Conservation (phyloP, 1,284 basidiomycete genomes). For the Megacollybia platyphylla region DNA sequence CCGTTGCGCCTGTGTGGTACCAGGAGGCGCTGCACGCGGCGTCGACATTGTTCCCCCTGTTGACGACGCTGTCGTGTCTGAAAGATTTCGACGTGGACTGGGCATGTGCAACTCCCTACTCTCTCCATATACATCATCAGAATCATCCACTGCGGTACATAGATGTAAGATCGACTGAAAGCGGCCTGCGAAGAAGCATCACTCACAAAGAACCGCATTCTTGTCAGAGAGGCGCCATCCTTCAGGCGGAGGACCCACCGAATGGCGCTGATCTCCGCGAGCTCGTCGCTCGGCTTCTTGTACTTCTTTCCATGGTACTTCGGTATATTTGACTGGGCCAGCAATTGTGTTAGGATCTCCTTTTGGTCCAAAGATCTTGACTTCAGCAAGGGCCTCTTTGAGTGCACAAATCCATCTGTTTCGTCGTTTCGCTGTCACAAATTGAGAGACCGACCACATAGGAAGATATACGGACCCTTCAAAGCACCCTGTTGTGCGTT, state of each 20-base stretch:
- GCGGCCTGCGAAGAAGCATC: background rate
- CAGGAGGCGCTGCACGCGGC: no score
- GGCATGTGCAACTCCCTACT: slow-evolving; percentile 18
- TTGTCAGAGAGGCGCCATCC: slow-evolving; percentile 41
- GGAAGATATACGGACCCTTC: slow-evolving; percentile 32
- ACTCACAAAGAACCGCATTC: slow-evolving; percentile 37
- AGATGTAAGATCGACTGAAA: background rate
- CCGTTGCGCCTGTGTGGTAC: no score
- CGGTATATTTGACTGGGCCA: slow-evolving; percentile 46
- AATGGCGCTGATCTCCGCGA: slow-evolving; percentile 7
- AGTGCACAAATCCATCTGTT: slow-evolving; percentile 90
- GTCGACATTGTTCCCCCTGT: no score
- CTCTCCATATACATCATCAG: slow-evolving; percentile 26
- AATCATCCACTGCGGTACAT: background rate
- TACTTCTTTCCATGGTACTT: slow-evolving; percentile 61
- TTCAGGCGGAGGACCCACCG: slow-evolving; percentile 15
- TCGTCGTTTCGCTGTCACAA: slow-evolving; percentile 48
- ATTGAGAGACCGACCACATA: slow-evolving; percentile 2
- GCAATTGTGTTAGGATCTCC: slow-evolving; percentile 53
- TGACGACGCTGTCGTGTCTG: slow-evolving; percentile 3
- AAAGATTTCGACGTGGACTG: slow-evolving; percentile 16
- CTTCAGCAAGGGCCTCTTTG: slow-evolving; percentile 59
- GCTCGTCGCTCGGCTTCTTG: slow-evolving; percentile 25
- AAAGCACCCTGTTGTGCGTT: slow-evolving; percentile 79
- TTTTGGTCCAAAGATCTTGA: slow-evolving; percentile 64